Evolutionary conservation across 2,329 filamentous ascomycete species (phyloP).

Genomic region (Dryadomyces quercivorus): DNA sequence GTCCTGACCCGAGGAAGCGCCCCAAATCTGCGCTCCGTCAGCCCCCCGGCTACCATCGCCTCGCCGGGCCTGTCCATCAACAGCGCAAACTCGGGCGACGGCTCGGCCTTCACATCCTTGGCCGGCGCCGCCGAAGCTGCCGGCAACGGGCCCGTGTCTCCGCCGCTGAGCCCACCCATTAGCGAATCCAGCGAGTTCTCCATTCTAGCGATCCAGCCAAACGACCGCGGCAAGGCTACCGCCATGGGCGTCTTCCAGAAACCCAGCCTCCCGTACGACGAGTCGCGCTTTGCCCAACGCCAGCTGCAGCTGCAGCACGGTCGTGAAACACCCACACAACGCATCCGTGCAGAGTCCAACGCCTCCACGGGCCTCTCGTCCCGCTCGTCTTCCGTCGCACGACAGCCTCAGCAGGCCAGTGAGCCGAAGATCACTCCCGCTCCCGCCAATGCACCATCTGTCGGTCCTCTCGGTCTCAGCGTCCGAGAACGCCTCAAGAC

Average conservation of each 20-base stretch:
- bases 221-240: slow-evolving; percentile 72
- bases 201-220: slow-evolving; percentile 55
- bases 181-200: slow-evolving; percentile 59
- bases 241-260: slow-evolving; percentile 54
- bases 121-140: slow-evolving; percentile 24
- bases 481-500: slow-evolving; percentile 18
- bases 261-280: slow-evolving; percentile 65
- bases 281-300: slow-evolving; percentile 71
- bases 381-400: slow-evolving; percentile 32
- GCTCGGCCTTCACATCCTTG: slow-evolving; percentile 11
- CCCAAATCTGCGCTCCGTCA: slow-evolving; percentile 52
- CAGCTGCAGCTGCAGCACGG: slow-evolving; percentile 71
- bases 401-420: slow-evolving; percentile 15
- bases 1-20: slow-evolving; percentile 49
- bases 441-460: neutral
- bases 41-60: slow-evolving; percentile 29
- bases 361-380: slow-evolving; percentile 28
- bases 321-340: slow-evolving; percentile 46
- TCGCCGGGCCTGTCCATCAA: slow-evolving; percentile 18
- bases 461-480: neutral
- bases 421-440: neutral
- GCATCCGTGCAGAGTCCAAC: slow-evolving; percentile 32
- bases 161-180: slow-evolving; percentile 55
- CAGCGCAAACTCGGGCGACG: slow-evolving; percentile 18
- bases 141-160: slow-evolving; percentile 17